Evolutionary conservation across 805 yeast species (phyloP), one percentile per base, ranked within the genome.

Genomic region (Candida easanensis): DNA sequence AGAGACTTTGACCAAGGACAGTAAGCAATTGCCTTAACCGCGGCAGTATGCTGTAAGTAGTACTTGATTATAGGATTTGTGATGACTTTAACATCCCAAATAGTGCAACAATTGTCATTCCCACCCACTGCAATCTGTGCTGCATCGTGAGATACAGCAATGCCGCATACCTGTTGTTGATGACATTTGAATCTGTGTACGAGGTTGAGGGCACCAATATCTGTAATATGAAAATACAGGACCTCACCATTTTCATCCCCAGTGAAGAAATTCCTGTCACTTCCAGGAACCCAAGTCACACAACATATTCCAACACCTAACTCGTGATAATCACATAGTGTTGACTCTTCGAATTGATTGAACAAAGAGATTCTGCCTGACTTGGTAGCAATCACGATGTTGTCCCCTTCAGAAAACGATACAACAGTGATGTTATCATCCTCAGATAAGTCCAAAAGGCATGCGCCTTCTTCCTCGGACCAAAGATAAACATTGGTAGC

Each of bases 1-100:
- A 90, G 64, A 2, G 84, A 73, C 13, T 79, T 79, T 16, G 88
- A 74, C 97, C 97, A 89, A 0, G 97, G 97, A 58, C 97, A 90
- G 54, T 78, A 90, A 4, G 91, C 84, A 35, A 90, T 68, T 0
- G 96, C 97, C 54, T 89, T 89, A 0, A 90, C 90, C 0, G 97
- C 97, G 1, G 96, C 95, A 3, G 69, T 66, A 56, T 90, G 97
- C 1, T 73, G 77, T 39, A 89, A 66, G 9, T 63, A 58, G 56
- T 71, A 78, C 46, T 66, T 62, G 37, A 76, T 53, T 18, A 42
- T 54, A 9, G 91, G 84, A 0, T 57, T 42, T 4, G 48, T 33
- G 4, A 64, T 45, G 41, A 70, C 58, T 2, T 65, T 40, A 17
- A 85, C 72, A 51, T 84, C 79, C 96, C 96, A 89, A 2, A 90